Conservation (phyloP, 75 land plant genomes). For the Picea sitchensis region DNA sequence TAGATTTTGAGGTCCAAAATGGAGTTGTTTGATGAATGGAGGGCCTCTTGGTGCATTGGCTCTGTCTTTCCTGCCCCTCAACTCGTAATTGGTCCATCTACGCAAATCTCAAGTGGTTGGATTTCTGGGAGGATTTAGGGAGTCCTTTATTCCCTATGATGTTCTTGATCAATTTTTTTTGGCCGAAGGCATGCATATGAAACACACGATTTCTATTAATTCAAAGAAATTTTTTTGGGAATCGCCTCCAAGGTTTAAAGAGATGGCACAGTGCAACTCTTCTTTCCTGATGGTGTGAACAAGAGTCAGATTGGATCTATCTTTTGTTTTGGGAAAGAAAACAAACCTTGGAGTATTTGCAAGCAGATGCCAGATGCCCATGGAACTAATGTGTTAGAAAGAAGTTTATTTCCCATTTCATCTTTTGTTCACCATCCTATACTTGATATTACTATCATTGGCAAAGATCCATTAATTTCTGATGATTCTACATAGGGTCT, state of each 20-base stretch:
- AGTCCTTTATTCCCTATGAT: conserved; percentile 1
- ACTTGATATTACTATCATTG: not conserved
- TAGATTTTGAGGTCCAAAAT: not conserved
- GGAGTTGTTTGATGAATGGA: conserved; percentile 4
- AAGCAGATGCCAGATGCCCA: not conserved
- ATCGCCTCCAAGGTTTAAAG: conserved; percentile 5
- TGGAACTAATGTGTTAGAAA: not conserved
- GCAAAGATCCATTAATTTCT: no score
- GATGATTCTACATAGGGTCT: no score
- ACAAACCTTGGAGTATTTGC: not conserved
- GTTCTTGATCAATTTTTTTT: not conserved
- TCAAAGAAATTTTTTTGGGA: not conserved
- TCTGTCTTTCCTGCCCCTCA: conserved; percentile 7
- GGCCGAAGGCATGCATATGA: not conserved
- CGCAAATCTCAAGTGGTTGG: not conserved
- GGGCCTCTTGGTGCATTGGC: not conserved
- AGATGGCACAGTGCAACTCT: conserved; percentile 8
- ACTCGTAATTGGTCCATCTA: not conserved
- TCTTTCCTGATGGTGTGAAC: not conserved
- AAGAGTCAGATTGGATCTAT: conserved; percentile 1
- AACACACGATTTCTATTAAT: not conserved
- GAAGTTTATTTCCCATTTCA: not conserved
- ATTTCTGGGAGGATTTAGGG: not conserved
- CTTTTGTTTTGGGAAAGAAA: not conserved
- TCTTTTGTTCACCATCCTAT: not conserved